Base-by-base conservation (phyloP, 306 rosid genomes). In the Abrus precatorius region DNA sequence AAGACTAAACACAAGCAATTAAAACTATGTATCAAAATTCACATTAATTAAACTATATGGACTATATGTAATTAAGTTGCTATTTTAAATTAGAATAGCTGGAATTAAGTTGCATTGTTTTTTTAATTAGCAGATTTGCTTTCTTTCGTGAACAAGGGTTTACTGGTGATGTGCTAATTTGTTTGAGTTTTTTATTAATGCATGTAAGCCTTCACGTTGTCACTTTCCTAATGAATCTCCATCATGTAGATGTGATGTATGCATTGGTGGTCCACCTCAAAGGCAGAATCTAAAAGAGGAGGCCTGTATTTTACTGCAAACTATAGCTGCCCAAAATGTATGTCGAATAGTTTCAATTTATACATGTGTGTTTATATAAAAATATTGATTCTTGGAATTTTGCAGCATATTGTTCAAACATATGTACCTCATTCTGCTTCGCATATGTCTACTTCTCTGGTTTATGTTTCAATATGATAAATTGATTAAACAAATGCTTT, bases 221-320 rank as follows among this genome's bases (percentile, higher is more conserved):
- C 56, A 12, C 34, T 71, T 79, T 71, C 74, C 57, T 40, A 29
- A 72, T 49, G 60, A 30, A 62, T 65, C 68, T 68, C 40, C 41
- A 73, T 82, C 67, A 52, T 81, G 84, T 87, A 95, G 99, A 85
- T 95, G 99, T 84, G 99, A 95, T 80, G 90, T 90, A 40, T 95
- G 99, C 72, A 84, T 60, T 56, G 81, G 85, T 47, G 97, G 95
- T 75, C 95, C 94, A 59, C 99, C 97, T 75, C 85, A 84, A 88
- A 75, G 61, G 86, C 88, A 87, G 83, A 83, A 95, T 84, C 65
- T 93, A 84, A 93, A 78, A 78, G 97, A 93, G 87, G 97, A 95
- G 81, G 92, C 93, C 3, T 77, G 82, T 80, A 69, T 79, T 75
- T 82, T 95, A 27, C 85, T 93, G 69, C 94, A 84, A 88, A 86